These are phyloP conservation scores for Fusarium anthophilum DNA, from an alignment of 2,329 filamentous ascomycete genomes.

Conservation along the genomic window DNA sequence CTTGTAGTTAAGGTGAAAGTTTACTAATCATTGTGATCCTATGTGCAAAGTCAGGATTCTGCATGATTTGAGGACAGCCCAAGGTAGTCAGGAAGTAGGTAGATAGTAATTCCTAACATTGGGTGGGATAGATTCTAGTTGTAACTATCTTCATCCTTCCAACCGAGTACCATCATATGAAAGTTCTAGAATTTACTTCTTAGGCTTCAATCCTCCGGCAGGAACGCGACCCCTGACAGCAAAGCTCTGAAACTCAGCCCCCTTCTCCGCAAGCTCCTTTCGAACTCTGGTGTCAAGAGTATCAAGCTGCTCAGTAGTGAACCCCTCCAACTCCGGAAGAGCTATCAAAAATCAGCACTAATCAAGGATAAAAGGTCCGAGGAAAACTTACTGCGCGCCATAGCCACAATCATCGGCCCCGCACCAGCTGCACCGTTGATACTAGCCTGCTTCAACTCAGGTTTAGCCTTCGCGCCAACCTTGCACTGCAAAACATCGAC, in stretches of 20 bases:
- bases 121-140: background rate
- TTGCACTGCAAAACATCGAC: background rate
- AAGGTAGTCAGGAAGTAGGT: too few species aligned
- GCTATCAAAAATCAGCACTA: background rate
- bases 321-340: background rate
- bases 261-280: background rate
- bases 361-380: background rate
- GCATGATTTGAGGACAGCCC: too few species aligned
- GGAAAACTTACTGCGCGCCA: background rate
- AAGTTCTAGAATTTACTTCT: background rate
- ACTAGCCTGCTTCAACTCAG: background rate
- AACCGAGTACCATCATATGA: background rate
- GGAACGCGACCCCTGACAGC: background rate
- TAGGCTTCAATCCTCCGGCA: background rate
- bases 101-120: too few species aligned
- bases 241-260: background rate
- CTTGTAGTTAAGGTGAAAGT: too few species aligned
- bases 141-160: too few species aligned
- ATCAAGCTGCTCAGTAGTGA: background rate
- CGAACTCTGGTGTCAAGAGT: background rate
- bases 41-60: background rate
- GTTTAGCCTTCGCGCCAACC: background rate
- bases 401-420: constrained; percentile 2
- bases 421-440: background rate
- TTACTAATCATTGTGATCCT: background rate